Percentiles rank a stretch among this genome's conserved stretches.
Evolutionary conservation across 1,284 basidiomycete species (phyloP).

Genomic region (Fomitopsis pinicola): DNA sequence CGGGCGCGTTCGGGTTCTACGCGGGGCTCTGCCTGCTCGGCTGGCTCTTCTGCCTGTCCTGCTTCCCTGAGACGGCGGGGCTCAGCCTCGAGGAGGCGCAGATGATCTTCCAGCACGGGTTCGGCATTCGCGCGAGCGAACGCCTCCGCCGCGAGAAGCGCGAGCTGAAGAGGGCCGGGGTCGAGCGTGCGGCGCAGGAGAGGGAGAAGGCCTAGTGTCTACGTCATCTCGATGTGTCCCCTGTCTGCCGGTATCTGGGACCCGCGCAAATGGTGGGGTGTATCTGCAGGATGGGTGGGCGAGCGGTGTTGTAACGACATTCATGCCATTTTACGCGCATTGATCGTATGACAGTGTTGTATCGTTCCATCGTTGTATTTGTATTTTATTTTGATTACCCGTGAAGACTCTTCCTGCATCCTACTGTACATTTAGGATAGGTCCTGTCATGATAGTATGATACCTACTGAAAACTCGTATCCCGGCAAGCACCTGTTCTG

Average conservation of each 20-base stretch:
- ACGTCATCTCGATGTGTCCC: neutral
- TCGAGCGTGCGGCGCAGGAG: neutral
- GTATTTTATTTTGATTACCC: neutral
- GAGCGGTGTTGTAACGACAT: neutral
- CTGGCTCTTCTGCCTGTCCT: conserved; percentile 63
- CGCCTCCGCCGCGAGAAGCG: conserved; percentile 40
- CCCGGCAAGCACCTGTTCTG: no score
- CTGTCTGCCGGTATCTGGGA: no score
- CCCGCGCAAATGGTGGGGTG: neutral
- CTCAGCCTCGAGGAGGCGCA: conserved; percentile 75
- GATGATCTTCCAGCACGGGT: conserved; percentile 53
- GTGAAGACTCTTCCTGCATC: neutral
- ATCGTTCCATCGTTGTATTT: neutral
- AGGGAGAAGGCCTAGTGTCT: conserved; percentile 7
- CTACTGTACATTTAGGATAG: no score
- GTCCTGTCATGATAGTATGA: no score
- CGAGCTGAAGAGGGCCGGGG: conserved; percentile 18
- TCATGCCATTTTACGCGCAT: neutral
- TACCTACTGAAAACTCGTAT: no score
- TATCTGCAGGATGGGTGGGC: neutral
- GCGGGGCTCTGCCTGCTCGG: conserved; percentile 71
- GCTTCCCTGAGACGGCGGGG: conserved; percentile 77
- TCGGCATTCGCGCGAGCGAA: conserved; percentile 54
- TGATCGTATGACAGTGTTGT: neutral
- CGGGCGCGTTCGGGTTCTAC: conserved; percentile 80